Evolutionary conservation across 2,329 filamentous ascomycete genomes (phyloP).

Genomic region (Fusarium albosuccineum): DNA sequence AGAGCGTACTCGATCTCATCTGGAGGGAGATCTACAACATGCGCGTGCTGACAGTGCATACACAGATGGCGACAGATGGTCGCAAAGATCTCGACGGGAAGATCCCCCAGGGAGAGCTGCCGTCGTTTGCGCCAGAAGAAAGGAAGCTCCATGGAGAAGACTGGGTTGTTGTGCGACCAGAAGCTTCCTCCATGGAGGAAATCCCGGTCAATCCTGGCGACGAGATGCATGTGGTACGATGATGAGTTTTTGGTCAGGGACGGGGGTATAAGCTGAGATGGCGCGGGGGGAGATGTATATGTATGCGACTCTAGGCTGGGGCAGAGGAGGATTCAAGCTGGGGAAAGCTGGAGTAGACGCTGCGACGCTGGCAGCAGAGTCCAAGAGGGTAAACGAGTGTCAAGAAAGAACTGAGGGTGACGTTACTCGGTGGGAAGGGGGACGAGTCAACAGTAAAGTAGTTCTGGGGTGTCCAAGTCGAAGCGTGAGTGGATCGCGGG

Average conservation of each 20-base stretch:
- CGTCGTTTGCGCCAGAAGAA: conserved; percentile 27
- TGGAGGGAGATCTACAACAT: conserved; percentile 44
- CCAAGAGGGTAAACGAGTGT: background rate
- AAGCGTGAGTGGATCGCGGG: conserved; percentile 34
- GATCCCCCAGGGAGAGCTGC: conserved; percentile 35
- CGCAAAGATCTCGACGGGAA: conserved; percentile 45
- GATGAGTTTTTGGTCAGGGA: conserved; percentile 23
- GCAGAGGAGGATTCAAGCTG: conserved; percentile 8
- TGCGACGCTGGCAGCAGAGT: conserved; percentile 4
- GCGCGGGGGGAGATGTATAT: background rate
- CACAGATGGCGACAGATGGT: conserved; percentile 45
- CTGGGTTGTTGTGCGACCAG: conserved; percentile 26
- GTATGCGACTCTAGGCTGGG: background rate
- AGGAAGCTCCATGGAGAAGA: conserved; percentile 22
- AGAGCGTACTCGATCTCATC: conserved; percentile 39
- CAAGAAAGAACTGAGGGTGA: background rate
- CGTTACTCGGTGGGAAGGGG: background rate
- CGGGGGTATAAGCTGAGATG: conserved; percentile 11
- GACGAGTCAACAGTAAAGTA: conserved; percentile 14
- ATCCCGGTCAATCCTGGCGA: conserved; percentile 41
- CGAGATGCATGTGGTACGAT: conserved; percentile 40
- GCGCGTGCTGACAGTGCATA: conserved; percentile 43
- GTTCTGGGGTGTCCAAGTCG: conserved; percentile 9
- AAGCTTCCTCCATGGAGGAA: conserved; percentile 34
- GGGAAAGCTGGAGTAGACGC: conserved; percentile 7